phyloP scores from a whole-genome alignment of 257 asterid species.

The Cruciata laevipes region DNA sequence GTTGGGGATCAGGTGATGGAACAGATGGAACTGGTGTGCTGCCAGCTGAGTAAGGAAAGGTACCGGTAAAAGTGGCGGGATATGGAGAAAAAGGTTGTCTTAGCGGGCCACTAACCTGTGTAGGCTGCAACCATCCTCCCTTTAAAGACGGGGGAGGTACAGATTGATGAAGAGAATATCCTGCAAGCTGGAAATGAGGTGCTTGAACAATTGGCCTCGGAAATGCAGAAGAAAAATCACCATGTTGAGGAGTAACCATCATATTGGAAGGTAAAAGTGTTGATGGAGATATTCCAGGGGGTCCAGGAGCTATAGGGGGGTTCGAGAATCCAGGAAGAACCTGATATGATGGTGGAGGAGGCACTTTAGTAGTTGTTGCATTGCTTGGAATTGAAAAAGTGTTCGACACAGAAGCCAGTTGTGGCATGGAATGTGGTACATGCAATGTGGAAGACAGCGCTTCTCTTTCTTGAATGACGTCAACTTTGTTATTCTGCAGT shows the following conservation, averaged over 20 bases:
- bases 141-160: constrained; percentile 47
- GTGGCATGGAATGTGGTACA: constrained; percentile 40
- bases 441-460: constrained; percentile 36
- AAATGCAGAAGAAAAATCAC: constrained; percentile 32
- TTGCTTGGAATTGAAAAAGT: constrained; percentile 36
- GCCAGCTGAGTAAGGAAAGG: constrained; percentile 48
- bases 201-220: constrained; percentile 35
- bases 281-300: constrained; percentile 57
- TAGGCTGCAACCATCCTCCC: constrained; percentile 83
- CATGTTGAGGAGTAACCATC: constrained; percentile 28
- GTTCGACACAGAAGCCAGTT: constrained; percentile 32
- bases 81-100: constrained; percentile 74
- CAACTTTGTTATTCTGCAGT: constrained; percentile 46
- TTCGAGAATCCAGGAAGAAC: constrained; percentile 44
- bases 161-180: constrained; percentile 45
- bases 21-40: constrained; percentile 39
- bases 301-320: constrained; percentile 42
- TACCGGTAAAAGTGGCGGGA: constrained; percentile 44
- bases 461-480: constrained; percentile 38
- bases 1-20: constrained; percentile 57
- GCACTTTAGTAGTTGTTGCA: constrained; percentile 36
- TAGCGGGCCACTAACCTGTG: constrained; percentile 49
- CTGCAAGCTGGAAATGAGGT: constrained; percentile 53
- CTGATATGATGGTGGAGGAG: constrained; percentile 52
- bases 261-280: constrained; percentile 39